Evolutionary conservation across 2,329 filamentous ascomycete genomes (phyloP).

Genomic region (Chrysosporium queenslandicum): DNA sequence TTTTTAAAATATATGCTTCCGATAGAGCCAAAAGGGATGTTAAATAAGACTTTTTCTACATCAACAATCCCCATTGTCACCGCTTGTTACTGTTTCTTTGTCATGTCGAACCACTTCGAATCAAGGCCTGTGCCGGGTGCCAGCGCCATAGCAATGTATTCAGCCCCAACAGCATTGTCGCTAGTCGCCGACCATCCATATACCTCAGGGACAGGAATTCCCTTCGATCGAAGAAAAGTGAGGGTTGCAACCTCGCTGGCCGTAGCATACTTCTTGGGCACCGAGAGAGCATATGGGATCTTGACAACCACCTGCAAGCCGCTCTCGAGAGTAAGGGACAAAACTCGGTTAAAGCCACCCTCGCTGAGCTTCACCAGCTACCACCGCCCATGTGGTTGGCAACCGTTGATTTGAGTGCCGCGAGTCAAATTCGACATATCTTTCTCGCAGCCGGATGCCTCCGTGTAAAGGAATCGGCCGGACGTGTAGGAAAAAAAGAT

Average conservation of each 20-base stretch:
- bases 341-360: slow-evolving; percentile 21
- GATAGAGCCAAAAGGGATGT: slow-evolving; percentile 18
- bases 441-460: slow-evolving; percentile 18
- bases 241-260: slow-evolving; percentile 35
- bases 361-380: slow-evolving; percentile 19
- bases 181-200: slow-evolving; percentile 27
- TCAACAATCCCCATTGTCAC: slow-evolving; percentile 20
- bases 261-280: slow-evolving; percentile 24
- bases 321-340: slow-evolving; percentile 18
- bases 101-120: slow-evolving; percentile 23
- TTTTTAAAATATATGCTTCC: slow-evolving; percentile 22
- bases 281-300: slow-evolving; percentile 27
- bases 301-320: slow-evolving; percentile 26
- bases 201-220: slow-evolving; percentile 27
- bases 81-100: slow-evolving; percentile 10
- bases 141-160: slow-evolving; percentile 34
- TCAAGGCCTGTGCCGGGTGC: slow-evolving; percentile 25
- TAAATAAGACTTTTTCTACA: slow-evolving; percentile 19
- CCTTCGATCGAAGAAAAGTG: slow-evolving; percentile 25
- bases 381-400: slow-evolving; percentile 7
- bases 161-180: slow-evolving; percentile 30
- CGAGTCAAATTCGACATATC: slow-evolving; percentile 22
- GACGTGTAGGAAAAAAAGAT: slow-evolving; percentile 25
- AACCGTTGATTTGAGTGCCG: slow-evolving; percentile 14
- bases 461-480: slow-evolving; percentile 23